Evolutionary conservation across 2,329 filamentous ascomycete genomes (phyloP).

Genomic region (Fusarium tanahbumbuense): DNA sequence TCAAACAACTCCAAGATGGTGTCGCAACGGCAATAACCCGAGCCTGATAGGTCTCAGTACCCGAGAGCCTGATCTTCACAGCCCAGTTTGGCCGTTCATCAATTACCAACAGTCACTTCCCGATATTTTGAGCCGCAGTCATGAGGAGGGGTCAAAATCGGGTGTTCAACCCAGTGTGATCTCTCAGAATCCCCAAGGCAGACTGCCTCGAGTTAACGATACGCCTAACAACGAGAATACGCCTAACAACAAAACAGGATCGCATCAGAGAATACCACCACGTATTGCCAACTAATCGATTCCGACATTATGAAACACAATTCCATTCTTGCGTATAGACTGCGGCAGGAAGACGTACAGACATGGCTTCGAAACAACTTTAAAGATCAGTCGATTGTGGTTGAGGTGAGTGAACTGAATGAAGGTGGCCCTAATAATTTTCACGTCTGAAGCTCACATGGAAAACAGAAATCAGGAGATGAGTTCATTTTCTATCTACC

Average conservation of each 20-base stretch:
- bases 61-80: not conserved
- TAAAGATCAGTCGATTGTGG: slow-evolving; percentile 4
- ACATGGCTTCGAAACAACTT: not conserved
- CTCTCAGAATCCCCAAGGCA: slow-evolving; percentile 1
- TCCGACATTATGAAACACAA: slow-evolving; percentile 2
- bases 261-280: not conserved
- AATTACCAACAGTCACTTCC: slow-evolving; percentile 1
- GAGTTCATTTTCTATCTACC: slow-evolving; percentile 11
- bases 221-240: slow-evolving; percentile 2
- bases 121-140: slow-evolving; percentile 10
- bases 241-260: not conserved
- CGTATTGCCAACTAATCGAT: not conserved
- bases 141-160: slow-evolving; percentile 5
- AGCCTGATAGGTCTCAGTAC: not conserved
- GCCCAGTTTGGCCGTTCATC: too few relatives aligned
- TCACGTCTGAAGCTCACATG: not conserved
- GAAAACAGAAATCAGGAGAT: not conserved
- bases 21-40: not conserved
- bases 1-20: not conserved
- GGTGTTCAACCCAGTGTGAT: not conserved
- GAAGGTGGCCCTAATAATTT: too few relatives aligned
- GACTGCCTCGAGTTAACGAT: not conserved
- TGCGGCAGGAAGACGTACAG: slow-evolving; percentile 6
- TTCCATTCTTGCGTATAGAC: slow-evolving; percentile 9
- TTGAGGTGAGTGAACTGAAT: slow-evolving; percentile 6